These are phyloP conservation scores for Sordariomycetes sp. DNA, from an alignment of 2,329 filamentous ascomycete species.

Conservation along the genomic window DNA sequence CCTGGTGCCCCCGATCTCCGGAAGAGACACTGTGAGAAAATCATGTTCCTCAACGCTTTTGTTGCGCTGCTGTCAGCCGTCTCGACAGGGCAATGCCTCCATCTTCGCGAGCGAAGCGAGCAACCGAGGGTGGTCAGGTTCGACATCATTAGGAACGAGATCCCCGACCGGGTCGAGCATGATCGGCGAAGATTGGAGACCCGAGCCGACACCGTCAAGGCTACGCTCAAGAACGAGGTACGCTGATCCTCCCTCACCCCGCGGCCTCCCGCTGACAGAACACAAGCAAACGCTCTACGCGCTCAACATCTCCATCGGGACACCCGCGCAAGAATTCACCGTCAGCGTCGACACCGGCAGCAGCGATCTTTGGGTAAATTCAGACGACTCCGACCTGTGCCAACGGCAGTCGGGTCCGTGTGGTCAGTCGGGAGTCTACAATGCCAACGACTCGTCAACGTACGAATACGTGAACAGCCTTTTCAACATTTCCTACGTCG, in stretches of 20 bases:
- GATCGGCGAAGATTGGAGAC: constrained; percentile 31
- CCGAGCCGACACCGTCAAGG: constrained; percentile 31
- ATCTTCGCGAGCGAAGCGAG: constrained; percentile 16
- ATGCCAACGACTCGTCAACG: constrained; percentile 63
- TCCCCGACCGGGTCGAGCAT: constrained; percentile 30
- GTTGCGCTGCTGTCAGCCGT: no score
- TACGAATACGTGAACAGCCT: constrained; percentile 63
- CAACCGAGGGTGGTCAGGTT: constrained; percentile 37
- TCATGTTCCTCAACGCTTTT: no score
- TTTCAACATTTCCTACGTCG: constrained; percentile 85
- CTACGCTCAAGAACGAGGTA: constrained; percentile 48
- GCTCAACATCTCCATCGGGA: constrained; percentile 54
- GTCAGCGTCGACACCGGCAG: constrained; percentile 61
- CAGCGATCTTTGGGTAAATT: constrained; percentile 65
- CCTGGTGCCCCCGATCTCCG: no score
- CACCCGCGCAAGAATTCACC: constrained; percentile 46
- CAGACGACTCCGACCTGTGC: constrained; percentile 52
- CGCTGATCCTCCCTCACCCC: constrained; percentile 8
- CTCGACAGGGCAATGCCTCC: no score
- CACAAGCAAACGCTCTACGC: constrained; percentile 53
- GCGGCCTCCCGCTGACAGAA: not conserved
- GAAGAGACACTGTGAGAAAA: no score
- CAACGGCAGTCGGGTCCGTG: constrained; percentile 39
- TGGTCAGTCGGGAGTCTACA: constrained; percentile 54
- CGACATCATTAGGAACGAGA: constrained; percentile 24